Conservation (phyloP, 202 grass and related monocot genomes). For the Elaeis oleifera region DNA sequence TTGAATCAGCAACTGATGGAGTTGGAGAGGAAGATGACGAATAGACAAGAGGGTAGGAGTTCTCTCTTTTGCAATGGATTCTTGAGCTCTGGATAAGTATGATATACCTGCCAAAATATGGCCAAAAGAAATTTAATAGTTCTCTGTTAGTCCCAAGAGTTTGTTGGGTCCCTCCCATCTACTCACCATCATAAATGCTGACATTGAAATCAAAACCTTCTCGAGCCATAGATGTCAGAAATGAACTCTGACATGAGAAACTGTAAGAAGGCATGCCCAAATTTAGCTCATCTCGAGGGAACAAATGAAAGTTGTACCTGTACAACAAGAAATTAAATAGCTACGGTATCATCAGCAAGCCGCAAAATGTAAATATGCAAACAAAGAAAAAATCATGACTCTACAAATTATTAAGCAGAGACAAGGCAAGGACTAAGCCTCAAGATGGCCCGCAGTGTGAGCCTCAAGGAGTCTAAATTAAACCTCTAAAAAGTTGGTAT, state of each 20-base stretch:
- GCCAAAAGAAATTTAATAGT: slow-evolving; percentile 2
- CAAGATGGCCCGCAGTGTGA: no score
- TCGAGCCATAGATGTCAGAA: slow-evolving; percentile 68
- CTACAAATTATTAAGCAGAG: no score
- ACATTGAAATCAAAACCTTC: slow-evolving; percentile 98
- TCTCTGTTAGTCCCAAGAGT: background rate
- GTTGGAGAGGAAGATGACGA: slow-evolving; percentile 25
- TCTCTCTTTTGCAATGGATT: slow-evolving; percentile 59
- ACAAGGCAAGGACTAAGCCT: no score
- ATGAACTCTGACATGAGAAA: slow-evolving; percentile 86
- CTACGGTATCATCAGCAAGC: slow-evolving; percentile 23
- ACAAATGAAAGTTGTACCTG: slow-evolving; percentile 97
- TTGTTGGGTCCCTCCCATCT: no score
- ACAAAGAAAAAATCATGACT: no score
- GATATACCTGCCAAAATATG: slow-evolving; percentile 56
- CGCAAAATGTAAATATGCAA: background rate
- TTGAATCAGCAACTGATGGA: slow-evolving; percentile 57
- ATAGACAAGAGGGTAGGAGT: slow-evolving; percentile 21
- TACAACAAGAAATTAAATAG: slow-evolving; percentile 12
- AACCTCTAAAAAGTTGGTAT: no score
- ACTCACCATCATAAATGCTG: slow-evolving; percentile 86
- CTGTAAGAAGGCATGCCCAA: slow-evolving; percentile 76
- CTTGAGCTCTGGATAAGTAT: slow-evolving; percentile 91
- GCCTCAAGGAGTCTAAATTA: no score
- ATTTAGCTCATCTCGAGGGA: slow-evolving; percentile 74